Evolutionary conservation across 495 filamentous ascomycete species (phyloP).

Genomic region (Talaromyces adpressus): DNA sequence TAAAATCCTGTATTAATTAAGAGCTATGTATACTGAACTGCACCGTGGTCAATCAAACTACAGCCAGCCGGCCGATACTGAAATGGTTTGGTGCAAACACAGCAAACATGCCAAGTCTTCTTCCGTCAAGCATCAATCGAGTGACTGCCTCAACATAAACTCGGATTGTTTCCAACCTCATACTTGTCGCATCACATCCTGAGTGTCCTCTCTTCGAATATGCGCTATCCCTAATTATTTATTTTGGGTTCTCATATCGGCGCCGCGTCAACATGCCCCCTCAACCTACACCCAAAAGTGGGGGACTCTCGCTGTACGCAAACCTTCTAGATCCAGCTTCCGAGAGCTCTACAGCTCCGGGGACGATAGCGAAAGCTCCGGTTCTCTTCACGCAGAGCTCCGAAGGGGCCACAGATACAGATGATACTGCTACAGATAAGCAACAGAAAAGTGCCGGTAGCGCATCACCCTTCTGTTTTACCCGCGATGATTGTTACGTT

Average conservation of each 20-base stretch:
- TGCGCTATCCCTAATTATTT: not conserved
- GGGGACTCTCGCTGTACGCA: conserved; percentile 54
- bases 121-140: not conserved
- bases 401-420: conserved; percentile 40
- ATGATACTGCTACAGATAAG: conserved; percentile 61
- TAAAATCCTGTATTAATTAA: not conserved
- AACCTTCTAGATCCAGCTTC: conserved; percentile 51
- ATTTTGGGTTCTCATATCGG: no score
- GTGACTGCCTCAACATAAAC: not conserved
- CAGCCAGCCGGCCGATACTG: not conserved
- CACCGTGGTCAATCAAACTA: not conserved
- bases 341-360: conserved; percentile 38
- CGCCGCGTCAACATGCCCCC: conserved; percentile 23
- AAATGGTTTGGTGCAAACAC: not conserved
- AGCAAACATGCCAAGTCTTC: conserved; percentile 7
- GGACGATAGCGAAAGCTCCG: conserved; percentile 69
- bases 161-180: not conserved
- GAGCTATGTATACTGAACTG: not conserved
- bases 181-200: not conserved
- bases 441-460: conserved; percentile 67
- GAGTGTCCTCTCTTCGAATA: not conserved
- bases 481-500: conserved; percentile 17
- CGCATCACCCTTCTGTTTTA: conserved; percentile 16
- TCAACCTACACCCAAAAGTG: conserved; percentile 27
- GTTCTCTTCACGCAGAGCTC: conserved; percentile 62